Conservation (phyloP, 768 basidiomycete species). For the Psilocybe sp. region DNA sequence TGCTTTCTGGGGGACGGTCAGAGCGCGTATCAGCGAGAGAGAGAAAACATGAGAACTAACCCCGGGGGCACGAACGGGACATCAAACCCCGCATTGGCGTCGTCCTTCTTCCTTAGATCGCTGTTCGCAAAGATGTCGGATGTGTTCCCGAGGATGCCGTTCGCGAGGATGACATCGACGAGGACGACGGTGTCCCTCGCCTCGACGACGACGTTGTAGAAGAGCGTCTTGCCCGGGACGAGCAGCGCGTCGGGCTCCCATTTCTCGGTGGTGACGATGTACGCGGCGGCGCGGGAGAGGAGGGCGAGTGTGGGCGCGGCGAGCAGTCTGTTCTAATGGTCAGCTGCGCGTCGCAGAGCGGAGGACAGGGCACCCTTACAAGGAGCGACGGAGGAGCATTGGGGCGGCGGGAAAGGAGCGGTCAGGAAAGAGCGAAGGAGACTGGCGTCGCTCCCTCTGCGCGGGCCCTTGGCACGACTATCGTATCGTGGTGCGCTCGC, state of each 20-base stretch:
- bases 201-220: not conserved
- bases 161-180: conserved; percentile 1
- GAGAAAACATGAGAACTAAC: not conserved
- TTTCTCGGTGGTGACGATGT: not conserved
- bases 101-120: conserved; percentile 2
- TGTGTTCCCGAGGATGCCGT: not conserved
- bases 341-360: no score
- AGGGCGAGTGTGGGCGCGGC: no score
- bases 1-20: not conserved
- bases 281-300: not conserved
- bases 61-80: not conserved
- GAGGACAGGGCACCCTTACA: no score
- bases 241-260: not conserved
- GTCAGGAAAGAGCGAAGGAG: no score
- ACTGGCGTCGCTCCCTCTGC: no score
- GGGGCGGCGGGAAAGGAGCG: no score
- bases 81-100: not conserved
- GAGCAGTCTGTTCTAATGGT: no score
- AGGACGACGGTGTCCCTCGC: not conserved
- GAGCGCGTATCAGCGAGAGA: not conserved
- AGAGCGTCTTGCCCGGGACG: not conserved
- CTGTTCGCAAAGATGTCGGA: not conserved
- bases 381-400: no score
- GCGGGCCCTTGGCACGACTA: no score
- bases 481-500: no score